phyloP scores from a whole-genome alignment of 805 yeast genomes.

The Metschnikowia baotianmanensis region DNA sequence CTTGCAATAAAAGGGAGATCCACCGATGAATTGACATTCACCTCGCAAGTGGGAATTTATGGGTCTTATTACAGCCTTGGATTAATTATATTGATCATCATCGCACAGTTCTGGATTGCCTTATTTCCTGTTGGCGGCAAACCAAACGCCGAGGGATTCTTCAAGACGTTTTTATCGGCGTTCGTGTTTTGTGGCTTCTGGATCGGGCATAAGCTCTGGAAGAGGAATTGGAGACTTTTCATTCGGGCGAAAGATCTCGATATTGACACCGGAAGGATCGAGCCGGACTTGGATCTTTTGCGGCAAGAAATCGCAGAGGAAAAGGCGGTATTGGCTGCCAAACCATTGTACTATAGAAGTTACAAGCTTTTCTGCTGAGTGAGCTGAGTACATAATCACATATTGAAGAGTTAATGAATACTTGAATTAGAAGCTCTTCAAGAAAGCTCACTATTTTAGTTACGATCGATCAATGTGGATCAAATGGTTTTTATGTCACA shows the following conservation, averaged over 20 bases:
- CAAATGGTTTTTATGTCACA: too few relatives aligned
- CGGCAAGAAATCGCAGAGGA: constrained; percentile 53
- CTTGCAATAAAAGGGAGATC: constrained; percentile 22
- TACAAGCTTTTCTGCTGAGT: constrained; percentile 56
- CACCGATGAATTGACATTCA: constrained; percentile 48
- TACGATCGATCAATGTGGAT: too few relatives aligned
- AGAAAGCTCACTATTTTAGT: too few relatives aligned
- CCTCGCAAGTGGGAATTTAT: constrained; percentile 48
- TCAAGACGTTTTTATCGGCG: constrained; percentile 60
- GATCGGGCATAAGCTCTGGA: constrained; percentile 56
- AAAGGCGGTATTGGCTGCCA: constrained; percentile 46
- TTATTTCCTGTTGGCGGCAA: constrained; percentile 50
- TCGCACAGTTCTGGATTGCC: constrained; percentile 68
- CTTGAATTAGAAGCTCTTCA: too few relatives aligned
- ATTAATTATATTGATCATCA: constrained; percentile 47
- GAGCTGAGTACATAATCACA: too few relatives aligned
- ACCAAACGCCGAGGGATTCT: constrained; percentile 42
- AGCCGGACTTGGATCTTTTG: constrained; percentile 36
- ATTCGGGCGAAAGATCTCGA: constrained; percentile 33
- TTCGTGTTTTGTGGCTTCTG: constrained; percentile 60
- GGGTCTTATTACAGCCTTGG: constrained; percentile 53
- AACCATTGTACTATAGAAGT: constrained; percentile 46
- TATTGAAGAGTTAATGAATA: too few relatives aligned
- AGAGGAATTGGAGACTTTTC: constrained; percentile 29
- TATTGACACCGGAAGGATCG: constrained; percentile 38